Percentiles rank a stretch among this genome's conserved stretches.
These are phyloP conservation scores for Rhynchosporium agropyri DNA, from an alignment of 2,329 filamentous ascomycete species.

Conservation along the genomic window DNA sequence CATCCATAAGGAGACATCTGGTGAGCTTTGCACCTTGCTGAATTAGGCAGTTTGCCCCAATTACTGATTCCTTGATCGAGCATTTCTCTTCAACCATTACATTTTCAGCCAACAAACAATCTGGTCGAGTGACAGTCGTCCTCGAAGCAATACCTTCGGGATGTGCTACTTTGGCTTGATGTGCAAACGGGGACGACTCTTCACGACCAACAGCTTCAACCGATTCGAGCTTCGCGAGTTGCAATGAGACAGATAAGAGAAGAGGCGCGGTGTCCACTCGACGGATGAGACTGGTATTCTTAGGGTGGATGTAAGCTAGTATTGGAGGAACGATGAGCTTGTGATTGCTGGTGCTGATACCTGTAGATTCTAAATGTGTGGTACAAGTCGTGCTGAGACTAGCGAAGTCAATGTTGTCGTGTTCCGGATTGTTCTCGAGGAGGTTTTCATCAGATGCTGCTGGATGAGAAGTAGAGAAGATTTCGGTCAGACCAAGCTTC, in stretches of 20 bases:
- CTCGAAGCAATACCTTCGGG: conserved; percentile 78
- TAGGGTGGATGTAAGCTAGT: conserved; percentile 78
- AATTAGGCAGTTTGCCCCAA: conserved; percentile 87
- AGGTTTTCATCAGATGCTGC: conserved; percentile 45
- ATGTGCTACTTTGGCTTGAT: conserved; percentile 78
- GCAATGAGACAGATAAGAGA: conserved; percentile 78
- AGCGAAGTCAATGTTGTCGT: conserved; percentile 38
- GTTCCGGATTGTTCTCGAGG: conserved; percentile 36
- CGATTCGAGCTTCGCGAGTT: conserved; percentile 81
- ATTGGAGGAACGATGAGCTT: conserved; percentile 68
- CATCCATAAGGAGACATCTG: conserved; percentile 93
- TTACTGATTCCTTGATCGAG: conserved; percentile 88
- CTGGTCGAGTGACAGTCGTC: conserved; percentile 79
- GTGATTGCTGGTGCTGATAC: conserved; percentile 13
- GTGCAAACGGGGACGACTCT: conserved; percentile 72
- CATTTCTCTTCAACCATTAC: conserved; percentile 86
- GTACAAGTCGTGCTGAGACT: conserved; percentile 41
- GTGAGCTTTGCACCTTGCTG: conserved; percentile 81
- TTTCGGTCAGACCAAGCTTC: conserved; percentile 72
- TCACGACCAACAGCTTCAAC: conserved; percentile 63
- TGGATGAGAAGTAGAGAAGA: conserved; percentile 56
- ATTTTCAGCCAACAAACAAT: conserved; percentile 85
- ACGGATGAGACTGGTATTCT: conserved; percentile 63
- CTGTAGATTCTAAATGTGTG: conserved; percentile 29
- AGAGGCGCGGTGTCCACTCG: conserved; percentile 86